phyloP scores from a whole-genome alignment of 2,329 filamentous ascomycete species.

The Apiospora marii region DNA sequence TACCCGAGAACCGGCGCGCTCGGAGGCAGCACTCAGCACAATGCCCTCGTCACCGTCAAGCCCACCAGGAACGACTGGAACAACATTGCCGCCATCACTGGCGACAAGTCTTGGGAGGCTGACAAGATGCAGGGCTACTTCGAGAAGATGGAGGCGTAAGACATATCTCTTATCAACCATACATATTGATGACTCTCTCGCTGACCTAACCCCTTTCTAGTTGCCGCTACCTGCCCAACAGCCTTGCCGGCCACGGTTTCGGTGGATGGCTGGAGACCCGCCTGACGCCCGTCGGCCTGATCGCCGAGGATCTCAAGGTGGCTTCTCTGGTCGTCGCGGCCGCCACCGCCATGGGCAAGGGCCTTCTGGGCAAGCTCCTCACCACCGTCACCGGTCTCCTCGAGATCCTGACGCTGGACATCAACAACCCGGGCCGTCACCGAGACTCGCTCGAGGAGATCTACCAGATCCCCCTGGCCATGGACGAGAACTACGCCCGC shows the following conservation, averaged over 20 bases:
- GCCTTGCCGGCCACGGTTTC: slow-evolving; percentile 44
- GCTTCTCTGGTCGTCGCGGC: slow-evolving; percentile 55
- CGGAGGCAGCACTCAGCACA: slow-evolving; percentile 41
- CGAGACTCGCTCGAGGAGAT: slow-evolving; percentile 22
- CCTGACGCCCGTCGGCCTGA: slow-evolving; percentile 49
- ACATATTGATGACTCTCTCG: no score
- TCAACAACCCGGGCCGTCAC: not conserved
- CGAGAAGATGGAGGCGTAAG: slow-evolving; percentile 36
- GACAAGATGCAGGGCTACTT: slow-evolving; percentile 38
- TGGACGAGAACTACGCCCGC: slow-evolving; percentile 48
- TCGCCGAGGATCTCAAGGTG: slow-evolving; percentile 55
- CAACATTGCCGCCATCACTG: slow-evolving; percentile 48
- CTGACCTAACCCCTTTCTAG: no score
- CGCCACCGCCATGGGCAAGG: slow-evolving; percentile 49
- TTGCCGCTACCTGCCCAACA: slow-evolving; percentile 44
- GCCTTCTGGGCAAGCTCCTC: slow-evolving; percentile 28
- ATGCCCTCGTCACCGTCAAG: slow-evolving; percentile 44
- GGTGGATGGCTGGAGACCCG: slow-evolving; percentile 37
- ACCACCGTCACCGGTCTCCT: slow-evolving; percentile 39
- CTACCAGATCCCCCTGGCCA: slow-evolving; percentile 60
- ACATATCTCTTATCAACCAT: no score
- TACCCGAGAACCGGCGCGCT: slow-evolving; percentile 65
- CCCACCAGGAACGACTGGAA: slow-evolving; percentile 54
- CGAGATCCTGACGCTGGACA: slow-evolving; percentile 53
- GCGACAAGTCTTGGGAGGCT: slow-evolving; percentile 37